Base-by-base conservation (phyloP, 2,329 filamentous ascomycete species). In the Xylariaceae sp. region DNA sequence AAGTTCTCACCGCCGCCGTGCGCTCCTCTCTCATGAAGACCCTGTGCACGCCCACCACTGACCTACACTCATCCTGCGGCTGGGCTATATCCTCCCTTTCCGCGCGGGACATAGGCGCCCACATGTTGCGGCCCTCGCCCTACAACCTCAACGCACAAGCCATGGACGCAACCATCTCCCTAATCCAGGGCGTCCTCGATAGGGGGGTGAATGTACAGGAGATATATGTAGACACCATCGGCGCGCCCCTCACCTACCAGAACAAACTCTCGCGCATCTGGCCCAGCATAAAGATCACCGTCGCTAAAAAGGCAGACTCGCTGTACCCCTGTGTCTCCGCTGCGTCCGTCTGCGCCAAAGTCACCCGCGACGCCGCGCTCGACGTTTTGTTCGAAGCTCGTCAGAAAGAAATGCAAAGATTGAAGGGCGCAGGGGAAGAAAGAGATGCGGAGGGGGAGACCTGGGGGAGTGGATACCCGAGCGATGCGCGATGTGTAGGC, bases 111-210 rank as follows among this genome's bases (percentile, higher is more conserved):
- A 95, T 96, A 61, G 81, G 78, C 38, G 80, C 89, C 7, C 81
- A 82, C 61, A 95, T 95, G 89, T 75, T 94, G 62, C 77, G 80
- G 10, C 79, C 83, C 2, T 9, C 73, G 74, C 66, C 75, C 3
- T 95, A 96, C 72, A 99, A 99, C 67, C 81, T 99, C 57, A 99
- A 99, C 66, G 90, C 90, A 5, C 94, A 99, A 70, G 92, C 92
- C 15, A 87, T 94, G 82, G 91, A 96, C 68, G 89, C 92, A 4
- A 97, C 92, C 0, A 82, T 95, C 19, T 81, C 81, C 36, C 76
- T 99, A 45, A 92, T 97, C 62, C 76, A 82, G 48, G 84, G 83
- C 33, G 87, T 96, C 4, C 78, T 94, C 33, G 83, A 82, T 9
- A 76, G 78, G 17, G 89, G 89, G 33, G 87, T 97, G 54, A 90